Conservation (phyloP, 2,329 filamentous ascomycete genomes). For the Microdochium bolleyi region DNA sequence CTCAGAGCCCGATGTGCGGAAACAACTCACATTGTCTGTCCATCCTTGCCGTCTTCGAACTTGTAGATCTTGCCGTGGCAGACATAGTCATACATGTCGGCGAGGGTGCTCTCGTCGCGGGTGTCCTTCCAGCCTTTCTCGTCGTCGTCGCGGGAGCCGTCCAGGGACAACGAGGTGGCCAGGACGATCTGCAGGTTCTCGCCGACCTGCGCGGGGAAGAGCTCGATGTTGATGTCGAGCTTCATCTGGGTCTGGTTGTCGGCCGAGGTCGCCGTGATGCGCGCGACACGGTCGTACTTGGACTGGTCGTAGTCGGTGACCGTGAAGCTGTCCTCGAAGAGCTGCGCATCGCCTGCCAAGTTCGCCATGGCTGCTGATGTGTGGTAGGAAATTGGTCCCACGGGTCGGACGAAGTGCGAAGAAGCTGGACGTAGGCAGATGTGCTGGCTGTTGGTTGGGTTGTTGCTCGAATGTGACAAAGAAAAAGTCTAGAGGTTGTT, state of each 20-base stretch:
- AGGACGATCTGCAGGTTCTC: conserved; percentile 76
- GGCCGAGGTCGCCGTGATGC: conserved; percentile 67
- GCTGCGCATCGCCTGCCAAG: conserved; percentile 73
- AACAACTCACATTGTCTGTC: conserved; percentile 71
- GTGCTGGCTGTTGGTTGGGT: background rate
- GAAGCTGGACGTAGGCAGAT: background rate
- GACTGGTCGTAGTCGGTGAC: conserved; percentile 70
- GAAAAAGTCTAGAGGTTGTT: background rate
- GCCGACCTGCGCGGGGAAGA: conserved; percentile 69
- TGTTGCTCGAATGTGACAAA: background rate
- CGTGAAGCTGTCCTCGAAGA: conserved; percentile 89
- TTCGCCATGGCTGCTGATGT: conserved; percentile 28
- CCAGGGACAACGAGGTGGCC: conserved; percentile 77
- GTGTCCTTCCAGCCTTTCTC: conserved; percentile 76
- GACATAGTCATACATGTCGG: conserved; percentile 81
- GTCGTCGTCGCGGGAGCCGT: conserved; percentile 69
- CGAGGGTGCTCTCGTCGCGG: conserved; percentile 51
- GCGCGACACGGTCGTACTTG: conserved; percentile 94
- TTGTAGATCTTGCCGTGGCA: conserved; percentile 85
- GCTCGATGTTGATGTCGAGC: conserved; percentile 89
- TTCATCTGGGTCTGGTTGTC: conserved; percentile 70
- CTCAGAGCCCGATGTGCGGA: background rate
- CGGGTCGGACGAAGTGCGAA: background rate
- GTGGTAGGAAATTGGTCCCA: background rate
- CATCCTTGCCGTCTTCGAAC: conserved; percentile 72